Evolutionary conservation across 495 filamentous ascomycete species (phyloP), one percentile per base, ranked within the genome.

Genomic region (Annulohypoxylon maeteangense): DNA sequence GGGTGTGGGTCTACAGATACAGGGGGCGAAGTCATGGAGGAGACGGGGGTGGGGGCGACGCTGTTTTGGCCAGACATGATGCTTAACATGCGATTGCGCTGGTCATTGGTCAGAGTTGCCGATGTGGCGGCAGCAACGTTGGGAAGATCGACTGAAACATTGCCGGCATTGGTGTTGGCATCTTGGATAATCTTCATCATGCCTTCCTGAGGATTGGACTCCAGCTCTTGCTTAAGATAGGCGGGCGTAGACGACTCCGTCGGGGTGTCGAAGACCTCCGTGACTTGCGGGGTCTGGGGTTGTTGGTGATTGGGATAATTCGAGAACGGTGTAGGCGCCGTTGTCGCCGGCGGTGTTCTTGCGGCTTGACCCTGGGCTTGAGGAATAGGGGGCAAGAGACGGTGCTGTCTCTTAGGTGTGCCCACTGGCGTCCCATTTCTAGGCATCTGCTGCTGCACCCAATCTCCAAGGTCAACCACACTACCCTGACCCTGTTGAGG

Each of bases 181-280:
- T 90, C 90, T 54, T 94, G 90, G 73, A 96, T 94, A 57, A 95
- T 87, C 68, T 90, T 93, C 88, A 97, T 92, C 82, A 97, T 97
- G 66, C 92, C 90, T 36, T 90, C 87, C 62, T 89, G 87, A 20
- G 88, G 83, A 64, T 84, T 82, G 22, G 74, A 77, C 66, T 82
- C 80, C 36, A 86, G 80, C 67, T 84, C 83, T 53, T 81, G 81
- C 62, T 83, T 78, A 8, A 85, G 78, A 67, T 78, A 84, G 5
- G 78, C 68, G 0, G 82, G 79, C n/a, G 80, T 79, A 10, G 75
- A 75, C 7, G 83, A 79, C 4, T 78, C 76, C 2, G 76, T 76
- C 7, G 83, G 78, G 0, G 78, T 78, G 54, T 86, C 83, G 47
- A 81, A 77, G 10, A 86, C 73, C 67, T 86, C 83, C 12, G 83